These are phyloP conservation scores for Corylus avellana DNA, from an alignment of 306 rosid species.

Conservation along the genomic window DNA sequence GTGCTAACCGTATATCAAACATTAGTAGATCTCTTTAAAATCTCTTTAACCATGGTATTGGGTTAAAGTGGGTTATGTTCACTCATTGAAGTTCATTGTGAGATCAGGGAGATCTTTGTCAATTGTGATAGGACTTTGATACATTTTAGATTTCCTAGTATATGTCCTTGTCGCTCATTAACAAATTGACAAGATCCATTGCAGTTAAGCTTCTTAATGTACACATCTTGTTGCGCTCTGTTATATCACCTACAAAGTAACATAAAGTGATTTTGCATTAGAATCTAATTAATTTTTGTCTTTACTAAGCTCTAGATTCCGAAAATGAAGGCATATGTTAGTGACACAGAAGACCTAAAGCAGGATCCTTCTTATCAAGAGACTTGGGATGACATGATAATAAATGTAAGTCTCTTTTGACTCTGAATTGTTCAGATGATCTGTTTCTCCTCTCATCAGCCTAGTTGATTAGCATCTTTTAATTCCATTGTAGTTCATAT, in stretches of 20 bases:
- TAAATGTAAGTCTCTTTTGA: constrained; percentile 63
- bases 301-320: constrained; percentile 99
- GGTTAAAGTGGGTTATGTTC: not conserved
- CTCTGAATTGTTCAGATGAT: constrained; percentile 12
- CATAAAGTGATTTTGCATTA: constrained; percentile 24
- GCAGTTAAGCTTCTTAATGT: constrained; percentile 2
- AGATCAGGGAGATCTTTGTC: not conserved
- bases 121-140: not conserved
- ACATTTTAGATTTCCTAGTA: not conserved
- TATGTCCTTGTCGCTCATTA: not conserved
- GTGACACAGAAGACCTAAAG: constrained; percentile 93
- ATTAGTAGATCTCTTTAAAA: not conserved
- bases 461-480: not conserved
- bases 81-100: not conserved
- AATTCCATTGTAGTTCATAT: not conserved
- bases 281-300: constrained; percentile 57
- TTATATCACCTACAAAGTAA: constrained; percentile 15
- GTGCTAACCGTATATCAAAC: not conserved
- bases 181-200: constrained; percentile 14
- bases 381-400: constrained; percentile 98
- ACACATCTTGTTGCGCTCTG: constrained; percentile 10
- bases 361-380: constrained; percentile 89
- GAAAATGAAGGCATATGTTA: constrained; percentile 96
- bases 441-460: not conserved
- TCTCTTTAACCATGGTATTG: not conserved